Percentiles rank a stretch among this genome's conserved stretches.
phyloP scores from a whole-genome alignment of 345 rosid genomes.

The Clausena lansium region DNA sequence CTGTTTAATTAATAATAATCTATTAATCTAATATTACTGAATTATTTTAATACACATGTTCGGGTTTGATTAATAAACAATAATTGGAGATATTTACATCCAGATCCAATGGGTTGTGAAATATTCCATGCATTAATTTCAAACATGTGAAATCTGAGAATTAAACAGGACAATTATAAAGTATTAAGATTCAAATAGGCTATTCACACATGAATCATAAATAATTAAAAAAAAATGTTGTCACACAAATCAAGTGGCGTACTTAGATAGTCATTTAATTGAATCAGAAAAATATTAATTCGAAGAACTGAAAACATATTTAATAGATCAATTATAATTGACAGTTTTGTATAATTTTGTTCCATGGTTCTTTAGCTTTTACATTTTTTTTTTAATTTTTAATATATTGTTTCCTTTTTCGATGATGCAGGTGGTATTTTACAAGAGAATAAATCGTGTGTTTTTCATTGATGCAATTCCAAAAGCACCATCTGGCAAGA shows the following conservation, averaged over 20 bases:
- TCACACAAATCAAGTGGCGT: background rate
- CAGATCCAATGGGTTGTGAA: background rate
- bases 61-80: too few relatives aligned
- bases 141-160: background rate
- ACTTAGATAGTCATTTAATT: background rate
- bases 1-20: too few relatives aligned
- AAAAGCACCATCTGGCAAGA: slow-evolving; percentile 79
- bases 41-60: background rate
- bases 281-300: too few relatives aligned
- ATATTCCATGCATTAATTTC: background rate
- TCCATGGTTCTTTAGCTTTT: background rate
- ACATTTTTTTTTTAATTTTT: background rate
- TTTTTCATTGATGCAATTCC: slow-evolving; percentile 60
- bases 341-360: background rate
- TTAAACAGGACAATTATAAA: too few relatives aligned
- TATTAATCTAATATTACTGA: background rate
- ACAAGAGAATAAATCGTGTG: slow-evolving; percentile 57
- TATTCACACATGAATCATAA: too few relatives aligned
- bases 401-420: background rate
- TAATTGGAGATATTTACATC: background rate
- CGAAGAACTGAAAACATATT: background rate
- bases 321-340: background rate
- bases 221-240: background rate
- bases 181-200: too few relatives aligned
- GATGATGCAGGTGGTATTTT: slow-evolving; percentile 56